Conservation (phyloP, 768 basidiomycete species). For the Dictyophora rubrovolvata region DNA sequence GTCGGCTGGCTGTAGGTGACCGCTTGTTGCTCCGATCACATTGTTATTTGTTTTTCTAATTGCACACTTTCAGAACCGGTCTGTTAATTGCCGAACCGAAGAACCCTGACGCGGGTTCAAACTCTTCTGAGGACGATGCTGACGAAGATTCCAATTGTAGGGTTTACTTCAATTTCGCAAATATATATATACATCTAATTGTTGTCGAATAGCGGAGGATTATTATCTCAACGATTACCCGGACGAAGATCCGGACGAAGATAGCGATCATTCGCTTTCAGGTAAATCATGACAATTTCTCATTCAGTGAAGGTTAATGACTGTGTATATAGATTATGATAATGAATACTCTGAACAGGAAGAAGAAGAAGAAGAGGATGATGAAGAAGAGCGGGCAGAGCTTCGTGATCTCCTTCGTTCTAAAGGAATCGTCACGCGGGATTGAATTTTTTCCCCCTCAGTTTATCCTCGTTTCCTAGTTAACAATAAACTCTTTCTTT, state of each 20-base stretch:
- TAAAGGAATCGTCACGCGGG: no score
- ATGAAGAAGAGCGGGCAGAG: neutral
- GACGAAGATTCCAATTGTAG: constrained; percentile 81
- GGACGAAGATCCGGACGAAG: constrained; percentile 43
- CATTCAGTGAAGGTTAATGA: neutral
- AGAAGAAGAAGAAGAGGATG: constrained; percentile 8
- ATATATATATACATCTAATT: neutral
- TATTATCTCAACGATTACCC: constrained; percentile 83
- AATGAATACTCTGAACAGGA: constrained; percentile 3
- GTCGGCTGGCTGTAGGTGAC: constrained; percentile 54
- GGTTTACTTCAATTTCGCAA: constrained; percentile 8
- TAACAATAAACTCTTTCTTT: no score
- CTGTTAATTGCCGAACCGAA: neutral
- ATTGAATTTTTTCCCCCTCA: no score
- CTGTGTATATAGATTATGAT: neutral
- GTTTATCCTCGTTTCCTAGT: no score
- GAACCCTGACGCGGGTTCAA: constrained; percentile 48
- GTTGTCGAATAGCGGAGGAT: constrained; percentile 48
- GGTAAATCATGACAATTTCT: neutral
- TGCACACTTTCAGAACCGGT: neutral
- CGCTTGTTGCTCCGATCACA: constrained; percentile 15
- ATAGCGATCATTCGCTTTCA: constrained; percentile 13
- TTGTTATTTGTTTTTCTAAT: constrained; percentile 5
- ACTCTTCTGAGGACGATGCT: constrained; percentile 55
- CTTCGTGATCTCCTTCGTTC: neutral